phyloP scores from a whole-genome alignment of 495 filamentous ascomycete genomes.

The Friedmanniomyces simplex region DNA sequence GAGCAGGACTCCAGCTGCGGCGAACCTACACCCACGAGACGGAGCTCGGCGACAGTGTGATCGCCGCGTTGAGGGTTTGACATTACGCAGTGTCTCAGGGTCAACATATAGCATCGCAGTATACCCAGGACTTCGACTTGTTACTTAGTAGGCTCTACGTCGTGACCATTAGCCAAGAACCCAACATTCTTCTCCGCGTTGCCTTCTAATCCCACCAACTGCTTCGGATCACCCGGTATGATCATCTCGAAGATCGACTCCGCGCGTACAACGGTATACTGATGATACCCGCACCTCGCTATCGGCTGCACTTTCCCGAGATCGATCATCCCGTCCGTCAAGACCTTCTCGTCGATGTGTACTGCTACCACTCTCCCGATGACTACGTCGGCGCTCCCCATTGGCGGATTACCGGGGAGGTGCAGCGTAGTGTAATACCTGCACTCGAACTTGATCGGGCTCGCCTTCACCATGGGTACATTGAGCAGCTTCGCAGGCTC shows the following conservation, averaged over 20 bases:
- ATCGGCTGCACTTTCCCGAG: conserved; percentile 45
- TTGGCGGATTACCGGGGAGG: conserved; percentile 42
- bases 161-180: neutral
- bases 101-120: neutral
- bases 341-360: conserved; percentile 41
- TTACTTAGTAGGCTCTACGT: neutral
- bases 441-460: conserved; percentile 49
- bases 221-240: conserved; percentile 25
- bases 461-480: conserved; percentile 41
- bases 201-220: conserved; percentile 27
- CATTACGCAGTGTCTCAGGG: neutral
- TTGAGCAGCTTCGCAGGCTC: conserved; percentile 32
- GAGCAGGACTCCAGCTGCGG: neutral
- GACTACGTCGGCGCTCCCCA: conserved; percentile 45
- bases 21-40: neutral
- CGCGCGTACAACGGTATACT: conserved; percentile 32
- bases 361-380: conserved; percentile 47
- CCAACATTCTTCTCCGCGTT: conserved; percentile 19
- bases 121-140: neutral
- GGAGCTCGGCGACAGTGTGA: conserved; percentile 2
- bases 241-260: conserved; percentile 20
- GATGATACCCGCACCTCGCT: conserved; percentile 49
- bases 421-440: conserved; percentile 42
- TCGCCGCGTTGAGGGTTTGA: neutral
- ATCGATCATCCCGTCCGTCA: conserved; percentile 44